These are phyloP conservation scores for Lepidium sativum DNA, from an alignment of 345 rosid species.

Conservation along the genomic window DNA sequence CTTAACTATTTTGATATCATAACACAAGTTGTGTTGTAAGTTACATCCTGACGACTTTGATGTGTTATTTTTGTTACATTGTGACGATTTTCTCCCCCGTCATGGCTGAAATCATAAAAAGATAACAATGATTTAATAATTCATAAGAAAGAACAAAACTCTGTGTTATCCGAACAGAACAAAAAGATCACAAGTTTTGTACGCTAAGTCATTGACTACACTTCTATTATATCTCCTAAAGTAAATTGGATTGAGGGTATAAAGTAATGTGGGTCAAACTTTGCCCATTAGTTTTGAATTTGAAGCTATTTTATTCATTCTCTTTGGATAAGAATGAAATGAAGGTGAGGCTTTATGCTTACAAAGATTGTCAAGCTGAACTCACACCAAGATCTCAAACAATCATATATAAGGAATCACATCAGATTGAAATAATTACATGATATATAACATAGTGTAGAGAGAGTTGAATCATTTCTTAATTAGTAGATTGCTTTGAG, in stretches of 20 bases:
- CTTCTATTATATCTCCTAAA: too few species aligned
- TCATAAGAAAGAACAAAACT: background rate
- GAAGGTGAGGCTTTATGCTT: too few species aligned
- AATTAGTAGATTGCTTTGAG: background rate
- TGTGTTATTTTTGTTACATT: background rate
- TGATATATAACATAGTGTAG: background rate
- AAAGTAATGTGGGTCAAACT: too few species aligned
- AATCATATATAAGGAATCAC: background rate
- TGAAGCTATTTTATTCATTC: too few species aligned
- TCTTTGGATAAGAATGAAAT: too few species aligned
- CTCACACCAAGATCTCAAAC: too few species aligned
- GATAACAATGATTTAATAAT: background rate
- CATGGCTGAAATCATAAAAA: too few species aligned
- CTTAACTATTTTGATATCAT: background rate
- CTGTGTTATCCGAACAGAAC: background rate
- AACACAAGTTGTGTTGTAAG: background rate
- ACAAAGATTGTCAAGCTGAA: too few species aligned
- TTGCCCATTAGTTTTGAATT: too few species aligned
- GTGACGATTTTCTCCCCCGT: too few species aligned
- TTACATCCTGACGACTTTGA: slow-evolving; percentile 11
- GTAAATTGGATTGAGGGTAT: too few species aligned
- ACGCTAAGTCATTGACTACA: too few species aligned
- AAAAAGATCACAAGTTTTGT: background rate
- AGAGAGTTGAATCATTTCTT: background rate
- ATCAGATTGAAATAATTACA: background rate